Base-by-base conservation (phyloP, 345 rosid genomes). In the Eucalyptus sp. region DNA sequence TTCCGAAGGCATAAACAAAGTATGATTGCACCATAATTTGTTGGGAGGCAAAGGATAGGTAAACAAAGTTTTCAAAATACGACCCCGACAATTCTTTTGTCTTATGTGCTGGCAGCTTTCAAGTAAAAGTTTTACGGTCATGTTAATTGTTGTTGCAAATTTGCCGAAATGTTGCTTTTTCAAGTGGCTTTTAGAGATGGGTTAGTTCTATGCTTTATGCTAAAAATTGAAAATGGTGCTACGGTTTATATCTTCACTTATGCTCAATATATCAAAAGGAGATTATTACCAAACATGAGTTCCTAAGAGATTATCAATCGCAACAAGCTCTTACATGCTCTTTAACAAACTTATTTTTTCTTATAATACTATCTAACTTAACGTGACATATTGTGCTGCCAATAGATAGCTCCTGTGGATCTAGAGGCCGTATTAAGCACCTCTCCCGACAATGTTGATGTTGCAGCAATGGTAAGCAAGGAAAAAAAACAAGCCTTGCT, bases 401-500 rank as follows among this genome's bases (percentile, higher is more conserved):
- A 16, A 89, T 95, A 96, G 98, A 94, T n/a, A 4, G 94, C 99
- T 79, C 99, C 97, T 87, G 98, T 97, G 90, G 97, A 96, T 93
- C 92, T 97, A 46, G 99, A 96, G 90, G 94, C 96, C 80, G 91
- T 94, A 71, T 89, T 96, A 90, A 46, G 49, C 10, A 88, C 94
- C 87, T 96, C 96, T 91, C 97, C 96, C 5, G 93, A 93, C 86
- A 94, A 96, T 80, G 89, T 93, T 10, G 99, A 97, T 88, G 97
- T 92, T 80, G 98, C 96, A 68, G 97, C 96, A 64, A 94, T 93
- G 91, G 97, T 96, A 92, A 92, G 97, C 56, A 46, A 10, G 49
- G 49, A 46, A 46, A 46, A 46, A 43, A 50, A 43, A 50, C 29
- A 50, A 58, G 66, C 66, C 64, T 52, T 46, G 50, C 49, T 17